Percentiles rank a stretch among this genome's conserved stretches.
These are phyloP conservation scores for Phyllostachys edulis DNA, from an alignment of 176 grass and related monocot genomes.

Conservation along the genomic window DNA sequence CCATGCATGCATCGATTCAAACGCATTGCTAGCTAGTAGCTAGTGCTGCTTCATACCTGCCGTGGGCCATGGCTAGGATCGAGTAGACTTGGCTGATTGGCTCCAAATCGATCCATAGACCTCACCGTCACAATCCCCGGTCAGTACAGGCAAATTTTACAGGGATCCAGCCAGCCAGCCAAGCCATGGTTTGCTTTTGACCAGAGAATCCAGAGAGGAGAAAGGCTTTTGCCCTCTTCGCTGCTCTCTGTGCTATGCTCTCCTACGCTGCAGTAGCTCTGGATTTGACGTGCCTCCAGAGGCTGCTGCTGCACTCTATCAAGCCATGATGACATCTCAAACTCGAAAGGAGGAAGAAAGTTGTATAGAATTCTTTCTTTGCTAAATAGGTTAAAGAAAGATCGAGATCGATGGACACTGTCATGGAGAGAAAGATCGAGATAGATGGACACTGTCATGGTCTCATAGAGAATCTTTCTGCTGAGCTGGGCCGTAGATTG, in stretches of 20 bases:
- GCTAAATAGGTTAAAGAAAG: not conserved
- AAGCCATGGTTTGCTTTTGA: constrained; percentile 33
- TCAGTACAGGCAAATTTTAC: not conserved
- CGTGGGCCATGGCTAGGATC: not conserved
- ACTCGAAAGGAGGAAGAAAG: not conserved
- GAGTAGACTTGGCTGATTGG: not conserved
- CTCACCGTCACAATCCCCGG: not conserved
- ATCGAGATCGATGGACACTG: not conserved
- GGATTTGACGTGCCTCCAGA: not conserved
- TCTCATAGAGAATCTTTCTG: constrained; percentile 52
- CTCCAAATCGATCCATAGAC: not conserved
- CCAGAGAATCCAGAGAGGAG: constrained; percentile 21
- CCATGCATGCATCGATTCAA: not conserved
- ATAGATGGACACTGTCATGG: not conserved
- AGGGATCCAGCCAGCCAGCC: not conserved
- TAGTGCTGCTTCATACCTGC: not conserved
- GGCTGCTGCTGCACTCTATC: constrained; percentile 1
- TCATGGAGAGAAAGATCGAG: constrained; percentile 22
- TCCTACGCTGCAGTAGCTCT: constrained; percentile 3
- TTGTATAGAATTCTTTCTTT: not conserved
- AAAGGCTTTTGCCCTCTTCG: constrained; percentile 19
- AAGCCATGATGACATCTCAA: not conserved
- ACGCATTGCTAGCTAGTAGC: not conserved
- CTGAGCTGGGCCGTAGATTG: constrained; percentile 21
- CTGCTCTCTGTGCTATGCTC: not conserved